Evolutionary conservation across 2,329 filamentous ascomycete species (phyloP).

Genomic region (Colletotrichum musae): DNA sequence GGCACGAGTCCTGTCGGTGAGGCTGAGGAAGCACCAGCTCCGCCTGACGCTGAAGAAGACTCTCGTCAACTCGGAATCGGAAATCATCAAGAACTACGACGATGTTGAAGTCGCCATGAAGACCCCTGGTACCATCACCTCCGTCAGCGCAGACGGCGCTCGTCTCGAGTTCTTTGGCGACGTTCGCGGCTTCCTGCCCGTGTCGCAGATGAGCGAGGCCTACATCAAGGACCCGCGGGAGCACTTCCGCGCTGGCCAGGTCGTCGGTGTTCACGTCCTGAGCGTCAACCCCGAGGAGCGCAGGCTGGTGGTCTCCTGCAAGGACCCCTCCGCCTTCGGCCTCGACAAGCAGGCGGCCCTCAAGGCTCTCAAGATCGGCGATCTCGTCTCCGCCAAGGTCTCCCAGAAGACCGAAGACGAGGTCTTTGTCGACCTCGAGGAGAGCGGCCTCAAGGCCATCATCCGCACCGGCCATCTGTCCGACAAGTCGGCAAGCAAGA

Average conservation of each 20-base stretch:
- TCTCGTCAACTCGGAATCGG: conserved; percentile 87
- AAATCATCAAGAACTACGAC: conserved; percentile 84
- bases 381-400: conserved; percentile 83
- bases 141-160: conserved; percentile 83
- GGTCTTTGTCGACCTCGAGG: conserved; percentile 81
- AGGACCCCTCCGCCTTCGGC: conserved; percentile 85
- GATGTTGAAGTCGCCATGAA: conserved; percentile 81
- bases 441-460: conserved; percentile 81
- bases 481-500: conserved; percentile 87
- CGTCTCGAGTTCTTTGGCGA: conserved; percentile 92
- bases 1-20: conserved; percentile 85
- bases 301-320: conserved; percentile 91
- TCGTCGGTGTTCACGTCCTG: conserved; percentile 90
- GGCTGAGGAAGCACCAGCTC: conserved; percentile 82
- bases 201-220: conserved; percentile 98
- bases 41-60: conserved; percentile 95
- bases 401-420: conserved; percentile 86
- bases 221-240: conserved; percentile 91
- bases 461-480: conserved; percentile 85
- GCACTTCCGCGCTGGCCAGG: conserved; percentile 92
- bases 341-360: conserved; percentile 82
- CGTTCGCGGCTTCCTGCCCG: conserved; percentile 88
- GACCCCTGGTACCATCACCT: conserved; percentile 89
- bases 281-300: conserved; percentile 80
- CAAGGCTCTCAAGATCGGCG: conserved; percentile 79